Evolutionary conservation across 805 yeast species (phyloP).

Genomic region (Candida hispaniensis): DNA sequence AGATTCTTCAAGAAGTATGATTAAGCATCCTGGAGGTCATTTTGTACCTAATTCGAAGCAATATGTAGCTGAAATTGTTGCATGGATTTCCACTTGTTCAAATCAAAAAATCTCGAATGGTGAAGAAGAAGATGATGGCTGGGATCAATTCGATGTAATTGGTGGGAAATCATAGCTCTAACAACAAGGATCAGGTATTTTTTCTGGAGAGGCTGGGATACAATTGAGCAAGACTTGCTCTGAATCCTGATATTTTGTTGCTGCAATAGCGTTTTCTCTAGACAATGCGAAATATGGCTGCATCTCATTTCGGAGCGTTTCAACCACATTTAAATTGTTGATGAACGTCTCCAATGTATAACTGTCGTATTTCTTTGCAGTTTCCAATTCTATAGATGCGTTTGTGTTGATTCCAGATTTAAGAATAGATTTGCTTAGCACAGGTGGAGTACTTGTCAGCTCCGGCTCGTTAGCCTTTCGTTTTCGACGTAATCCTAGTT

Average conservation of each 20-base stretch:
- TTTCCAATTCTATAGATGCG: constrained; percentile 7
- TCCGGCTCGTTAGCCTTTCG: not conserved
- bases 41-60: constrained; percentile 84
- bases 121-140: constrained; percentile 24
- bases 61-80: constrained; percentile 28
- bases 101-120: constrained; percentile 6
- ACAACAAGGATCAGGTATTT: too few species aligned
- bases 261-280: constrained; percentile 3
- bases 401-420: constrained; percentile 15
- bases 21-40: constrained; percentile 94
- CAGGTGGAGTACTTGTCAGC: not conserved
- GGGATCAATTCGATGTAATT: constrained; percentile 32
- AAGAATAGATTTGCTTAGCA: constrained; percentile 15
- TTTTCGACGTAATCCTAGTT: constrained; percentile 1
- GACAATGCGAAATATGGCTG: constrained; percentile 4
- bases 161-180: constrained; percentile 25
- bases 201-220: too few species aligned
- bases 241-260: too few species aligned
- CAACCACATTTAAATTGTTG: constrained; percentile 2
- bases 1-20: constrained; percentile 33
- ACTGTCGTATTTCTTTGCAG: constrained; percentile 2
- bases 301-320: constrained; percentile 11
- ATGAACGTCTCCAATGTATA: constrained; percentile 4
- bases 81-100: constrained; percentile 22
- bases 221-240: too few species aligned